A percentile compares a stretch with the other conserved stretches of the same genome.
These are phyloP conservation scores for Tritrichomonas foetus DNA, from an alignment of 208 protist species.

Conservation along the genomic window DNA sequence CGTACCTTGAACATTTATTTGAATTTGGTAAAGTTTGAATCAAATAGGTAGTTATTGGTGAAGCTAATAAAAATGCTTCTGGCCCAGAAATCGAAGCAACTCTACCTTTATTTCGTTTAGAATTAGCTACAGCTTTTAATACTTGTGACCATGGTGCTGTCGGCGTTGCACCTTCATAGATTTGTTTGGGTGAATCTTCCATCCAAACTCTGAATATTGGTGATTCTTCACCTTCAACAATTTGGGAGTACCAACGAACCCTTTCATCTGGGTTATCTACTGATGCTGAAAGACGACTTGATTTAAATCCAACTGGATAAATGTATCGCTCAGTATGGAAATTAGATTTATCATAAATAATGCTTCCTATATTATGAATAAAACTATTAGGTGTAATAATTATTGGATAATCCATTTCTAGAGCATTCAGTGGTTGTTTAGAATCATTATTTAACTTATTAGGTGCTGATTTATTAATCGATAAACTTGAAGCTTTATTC, in stretches of 20 bases:
- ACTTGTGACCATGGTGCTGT: background rate
- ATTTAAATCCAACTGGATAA: background rate
- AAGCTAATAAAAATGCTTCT: background rate
- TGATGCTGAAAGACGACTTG: background rate
- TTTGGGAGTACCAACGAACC: background rate
- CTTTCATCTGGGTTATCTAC: background rate
- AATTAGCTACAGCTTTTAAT: background rate
- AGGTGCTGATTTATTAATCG: background rate
- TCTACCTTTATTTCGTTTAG: background rate
- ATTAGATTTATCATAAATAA: background rate
- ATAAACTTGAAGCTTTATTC: background rate
- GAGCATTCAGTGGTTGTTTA: background rate
- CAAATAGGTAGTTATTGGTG: background rate
- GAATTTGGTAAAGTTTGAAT: conserved; percentile 21
- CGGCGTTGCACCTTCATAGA: background rate
- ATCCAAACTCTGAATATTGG: background rate
- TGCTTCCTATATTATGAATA: background rate
- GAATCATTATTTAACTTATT: background rate
- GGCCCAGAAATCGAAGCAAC: background rate
- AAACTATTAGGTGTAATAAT: background rate
- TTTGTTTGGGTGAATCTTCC: background rate
- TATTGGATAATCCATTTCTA: conserved; percentile 18
- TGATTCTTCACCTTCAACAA: background rate
- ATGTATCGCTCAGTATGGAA: background rate
- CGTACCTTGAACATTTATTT: background rate